These are phyloP conservation scores for Epichloe scottii DNA, from an alignment of 2,329 filamentous ascomycete genomes.

Conservation along the genomic window DNA sequence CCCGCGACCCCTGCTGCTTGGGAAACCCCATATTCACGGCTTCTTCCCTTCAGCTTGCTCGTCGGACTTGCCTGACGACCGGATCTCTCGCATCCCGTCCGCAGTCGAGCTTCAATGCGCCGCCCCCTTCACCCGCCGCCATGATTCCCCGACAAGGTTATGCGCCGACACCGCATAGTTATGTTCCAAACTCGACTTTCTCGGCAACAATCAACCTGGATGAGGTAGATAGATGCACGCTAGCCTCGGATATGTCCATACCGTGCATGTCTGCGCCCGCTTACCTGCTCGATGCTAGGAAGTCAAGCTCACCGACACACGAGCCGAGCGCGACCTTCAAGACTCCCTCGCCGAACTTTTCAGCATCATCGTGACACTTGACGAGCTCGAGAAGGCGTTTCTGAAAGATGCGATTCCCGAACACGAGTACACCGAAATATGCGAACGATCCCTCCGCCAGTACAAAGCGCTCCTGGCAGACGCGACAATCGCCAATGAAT, in stretches of 20 bases:
- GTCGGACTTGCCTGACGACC: too few species aligned
- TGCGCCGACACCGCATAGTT: constrained; percentile 82
- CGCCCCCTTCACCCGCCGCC: constrained; percentile 16
- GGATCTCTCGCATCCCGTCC: neutral
- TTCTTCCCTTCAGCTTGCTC: neutral
- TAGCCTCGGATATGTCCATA: neutral
- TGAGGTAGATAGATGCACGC: constrained; percentile 45
- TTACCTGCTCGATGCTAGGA: constrained; percentile 41
- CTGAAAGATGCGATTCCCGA: constrained; percentile 90
- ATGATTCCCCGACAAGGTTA: constrained; percentile 58
- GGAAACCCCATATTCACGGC: neutral
- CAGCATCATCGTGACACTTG: constrained; percentile 90
- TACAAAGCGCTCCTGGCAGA: constrained; percentile 91
- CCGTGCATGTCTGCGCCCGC: neutral
- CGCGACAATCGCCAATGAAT: constrained; percentile 79
- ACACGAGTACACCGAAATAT: constrained; percentile 90
- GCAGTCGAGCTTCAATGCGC: constrained; percentile 15
- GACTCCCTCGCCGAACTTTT: constrained; percentile 96
- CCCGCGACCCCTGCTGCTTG: constrained; percentile 8
- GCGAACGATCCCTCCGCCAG: constrained; percentile 84
- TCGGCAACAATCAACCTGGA: constrained; percentile 89
- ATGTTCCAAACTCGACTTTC: constrained; percentile 71
- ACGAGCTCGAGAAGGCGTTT: constrained; percentile 92
- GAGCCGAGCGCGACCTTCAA: constrained; percentile 82
- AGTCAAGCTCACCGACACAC: constrained; percentile 79